phyloP scores from a whole-genome alignment of 2,329 filamentous ascomycete species.

The Volutella citrinella region DNA sequence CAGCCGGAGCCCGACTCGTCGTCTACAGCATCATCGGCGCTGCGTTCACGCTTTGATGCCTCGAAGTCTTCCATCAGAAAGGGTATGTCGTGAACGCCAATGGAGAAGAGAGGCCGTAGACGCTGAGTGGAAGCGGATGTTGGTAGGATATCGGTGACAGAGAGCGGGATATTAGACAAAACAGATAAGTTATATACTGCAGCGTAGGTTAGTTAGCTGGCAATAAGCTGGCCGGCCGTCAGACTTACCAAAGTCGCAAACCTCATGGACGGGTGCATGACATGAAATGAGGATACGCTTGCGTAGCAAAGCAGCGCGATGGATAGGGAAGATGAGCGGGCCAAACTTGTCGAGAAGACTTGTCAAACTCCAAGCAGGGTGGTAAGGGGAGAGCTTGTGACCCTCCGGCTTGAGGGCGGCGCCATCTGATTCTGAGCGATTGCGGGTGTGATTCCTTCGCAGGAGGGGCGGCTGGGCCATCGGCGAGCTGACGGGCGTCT shows the following conservation, averaged over 20 bases:
- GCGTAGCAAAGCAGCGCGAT: conserved; percentile 79
- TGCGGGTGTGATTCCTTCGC: conserved; percentile 48
- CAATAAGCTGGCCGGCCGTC: background rate
- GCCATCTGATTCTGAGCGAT: conserved; percentile 61
- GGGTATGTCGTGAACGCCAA: conserved; percentile 91
- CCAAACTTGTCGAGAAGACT: conserved; percentile 80
- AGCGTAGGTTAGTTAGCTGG: conserved; percentile 18
- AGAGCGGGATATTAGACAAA: conserved; percentile 80
- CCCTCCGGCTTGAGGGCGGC: conserved; percentile 55
- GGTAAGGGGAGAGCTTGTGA: conserved; percentile 70
- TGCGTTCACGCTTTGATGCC: conserved; percentile 37
- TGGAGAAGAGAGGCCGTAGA: conserved; percentile 81
- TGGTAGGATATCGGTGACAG: conserved; percentile 68
- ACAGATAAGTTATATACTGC: conserved; percentile 92
- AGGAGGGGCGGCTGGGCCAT: conserved; percentile 32
- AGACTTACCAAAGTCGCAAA: conserved; percentile 80
- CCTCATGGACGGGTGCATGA: conserved; percentile 78
- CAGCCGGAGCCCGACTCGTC: conserved; percentile 64
- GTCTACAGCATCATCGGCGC: conserved; percentile 34
- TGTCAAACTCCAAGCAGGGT: conserved; percentile 82
- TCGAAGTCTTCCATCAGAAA: conserved; percentile 65
- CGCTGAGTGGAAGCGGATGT: conserved; percentile 59
- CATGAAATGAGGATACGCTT: conserved; percentile 87
- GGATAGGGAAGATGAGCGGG: conserved; percentile 86
- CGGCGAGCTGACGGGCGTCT: conserved; percentile 53